Evolutionary conservation across 2,329 filamentous ascomycete species (phyloP), one percentile per base, ranked within the genome.

Genomic region (Apiospora koreana): DNA sequence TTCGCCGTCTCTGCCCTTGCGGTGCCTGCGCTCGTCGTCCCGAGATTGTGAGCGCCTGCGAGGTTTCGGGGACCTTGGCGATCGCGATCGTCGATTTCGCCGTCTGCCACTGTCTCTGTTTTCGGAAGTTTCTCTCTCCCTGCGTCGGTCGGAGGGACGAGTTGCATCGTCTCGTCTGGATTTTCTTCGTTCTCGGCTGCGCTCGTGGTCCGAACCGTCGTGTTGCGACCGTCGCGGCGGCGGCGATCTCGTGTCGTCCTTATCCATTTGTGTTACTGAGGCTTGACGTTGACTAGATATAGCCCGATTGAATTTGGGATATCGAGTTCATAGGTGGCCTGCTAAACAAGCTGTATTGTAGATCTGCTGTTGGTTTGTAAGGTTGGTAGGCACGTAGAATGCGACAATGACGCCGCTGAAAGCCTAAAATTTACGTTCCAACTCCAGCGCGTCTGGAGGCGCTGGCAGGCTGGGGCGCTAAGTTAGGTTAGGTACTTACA

Each of bases 1-100:
- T 31, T 72, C 71, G 46, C 76, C 73, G 23, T 79, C 76, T n/a
- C 73, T 67, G 31, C 78, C 18, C 2, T 23, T 45, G 38, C 77
- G 45, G 74, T 70, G 35, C 77, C 70, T 76, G 64, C 69, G 73
- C 41, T 74, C 75, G 69, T 70, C 71, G 42, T 72, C 71, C 3
- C 42, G 25, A 41, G 69, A 72, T 31, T 14, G 28, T 66, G 67
- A 70, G n/a, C 38, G 41, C 18, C 54, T 38, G 48, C 46, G 35
- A 45, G 41, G 66, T 41, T 68, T 68, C 35, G 67, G 67, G 35
- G 67, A 42, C 2, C 66, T 23, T 18, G 43, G 42, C 28, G 43
- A 68, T 25, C 46, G 64, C 14, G 64, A 66, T 28, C 64, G 64
- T 12, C 64, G n/a, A 28, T 68, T 43, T n/a, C 43, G 41, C n/a